These are phyloP conservation scores for Geotrichum klebahnii DNA, from an alignment of 1,139 yeast genomes.

Conservation along the genomic window DNA sequence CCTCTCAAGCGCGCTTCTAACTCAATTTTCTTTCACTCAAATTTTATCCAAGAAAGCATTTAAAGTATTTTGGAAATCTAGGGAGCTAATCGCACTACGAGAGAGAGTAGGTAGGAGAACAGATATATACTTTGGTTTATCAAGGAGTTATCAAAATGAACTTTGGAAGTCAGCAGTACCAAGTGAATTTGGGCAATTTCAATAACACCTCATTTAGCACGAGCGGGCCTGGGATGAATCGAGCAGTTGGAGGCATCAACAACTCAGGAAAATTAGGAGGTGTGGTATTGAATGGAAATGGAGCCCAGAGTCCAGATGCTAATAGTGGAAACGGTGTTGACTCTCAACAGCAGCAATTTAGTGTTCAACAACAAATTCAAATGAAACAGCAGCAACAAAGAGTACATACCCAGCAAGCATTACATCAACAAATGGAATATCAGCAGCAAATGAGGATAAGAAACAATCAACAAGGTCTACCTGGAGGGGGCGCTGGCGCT, in stretches of 20 bases:
- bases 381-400: constrained; percentile 23
- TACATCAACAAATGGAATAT: constrained; percentile 6
- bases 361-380: constrained; percentile 20
- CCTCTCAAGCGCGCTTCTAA: no score
- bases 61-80: background rate
- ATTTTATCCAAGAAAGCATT: no score
- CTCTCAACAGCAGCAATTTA: constrained; percentile 17
- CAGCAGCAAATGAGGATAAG: constrained; percentile 8
- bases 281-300: background rate
- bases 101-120: background rate
- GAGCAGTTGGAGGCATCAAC: background rate
- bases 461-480: constrained; percentile 2
- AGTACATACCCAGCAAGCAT: constrained; percentile 22
- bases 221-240: constrained; percentile 9
- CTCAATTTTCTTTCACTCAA: no score
- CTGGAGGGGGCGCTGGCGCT: background rate
- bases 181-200: constrained; percentile 9
- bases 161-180: constrained; percentile 14
- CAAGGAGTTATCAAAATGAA: constrained; percentile 7
- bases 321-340: constrained; percentile 26
- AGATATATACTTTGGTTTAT: no score
- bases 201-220: constrained; percentile 11
- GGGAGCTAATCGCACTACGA: background rate
- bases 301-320: background rate
- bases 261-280: background rate